Evolutionary conservation across 306 rosid genomes (phyloP), one percentile per base, ranked within the genome.

Genomic region (Begonia loranthoides): DNA sequence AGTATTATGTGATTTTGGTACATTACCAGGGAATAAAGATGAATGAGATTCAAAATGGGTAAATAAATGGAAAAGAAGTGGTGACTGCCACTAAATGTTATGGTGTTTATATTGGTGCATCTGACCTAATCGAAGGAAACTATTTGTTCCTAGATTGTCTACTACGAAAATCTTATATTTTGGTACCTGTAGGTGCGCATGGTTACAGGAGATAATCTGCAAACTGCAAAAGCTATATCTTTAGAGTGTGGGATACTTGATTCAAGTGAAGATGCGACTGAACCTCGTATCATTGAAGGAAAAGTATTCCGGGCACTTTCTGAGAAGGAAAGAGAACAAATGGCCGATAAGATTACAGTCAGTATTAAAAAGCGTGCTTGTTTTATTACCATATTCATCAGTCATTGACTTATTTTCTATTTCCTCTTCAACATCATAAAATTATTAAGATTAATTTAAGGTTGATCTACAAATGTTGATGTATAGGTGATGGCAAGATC

Each of bases 141-240:
- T 1, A 19, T 19, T 19, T 19, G 22, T 19, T 19, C 22, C 22
- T 19, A 19, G 22, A 19, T 19, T 19, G 22, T 19, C 1, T 19
- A 19, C 22, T 19, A 19, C 3, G 22, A 19, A 19, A 19, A 64
- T 67, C 63, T 12, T 46, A 22, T 57, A 15, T 61, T 52, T 64
- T 19, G 51, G 13, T 53, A 56, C 50, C 65, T 67, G 36, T 69
- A 90, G 97, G 97, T 90, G 34, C 84, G 97, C 62, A 90, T 90
- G 97, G 95, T 90, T 62, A 90, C 97, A 0, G 97, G 95, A 48
- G 97, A 90, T 72, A 90, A 90, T 70, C 74, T 90, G 61, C 95
- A 82, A 60, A 90, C 95, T 24, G 97, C 95, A 41, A 90, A 78
- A 77, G 97, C 97, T 61, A 90, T 85, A 34, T 93, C 97, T 45